Evolutionary conservation across 768 basidiomycete genomes (phyloP), one percentile per base, ranked within the genome.

Genomic region (Hemileccinum rubropunctum): DNA sequence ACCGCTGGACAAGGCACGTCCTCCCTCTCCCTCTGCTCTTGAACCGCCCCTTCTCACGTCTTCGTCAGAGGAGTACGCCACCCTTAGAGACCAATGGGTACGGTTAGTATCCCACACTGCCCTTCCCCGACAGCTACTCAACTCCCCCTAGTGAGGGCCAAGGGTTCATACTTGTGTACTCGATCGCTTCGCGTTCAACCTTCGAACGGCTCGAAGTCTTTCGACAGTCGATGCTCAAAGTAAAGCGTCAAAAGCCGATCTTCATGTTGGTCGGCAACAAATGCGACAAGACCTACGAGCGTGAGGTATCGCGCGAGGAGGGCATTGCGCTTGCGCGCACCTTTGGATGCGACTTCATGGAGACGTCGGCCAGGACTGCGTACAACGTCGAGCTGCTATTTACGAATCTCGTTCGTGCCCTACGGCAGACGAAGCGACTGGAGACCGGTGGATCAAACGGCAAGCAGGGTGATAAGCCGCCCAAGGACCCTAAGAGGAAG

Each of bases 181-280:
- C 93, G 37, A 95, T 98, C 67, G 89, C 91, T 48, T 94, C 92
- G n/a, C 82, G 91, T 65, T 82, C 86, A 52, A 92, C 91, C 17
- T 98, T 94, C 57, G 87, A 94, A 60, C 86, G 91, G 5, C 82
- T 95, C 51, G 88, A 93, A 62, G 83, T 88, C 59, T 93, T 94
- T 72, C 83, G 91, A 49, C 87, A 93, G 68, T 88, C 91, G 17
- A 91, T 95, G 81, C 72, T 84, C 63, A 85, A 88, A 55, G 91
- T 94, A 43, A 93, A 95, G 71, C 80, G 92, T 60, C 79, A 82
- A 61, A 82, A 84, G 60, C 87, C 92, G 50, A 82, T 89, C 56
- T 91, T 95, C 70, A 89, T 95, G 81, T 82, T 98, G 51, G 91
- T 98, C 52, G 95, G 95, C 59, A 98, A 98, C 76, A 97, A 98